These are phyloP conservation scores for Aureobasidium melanogenum DNA, from an alignment of 2,329 filamentous ascomycete genomes.

Conservation along the genomic window DNA sequence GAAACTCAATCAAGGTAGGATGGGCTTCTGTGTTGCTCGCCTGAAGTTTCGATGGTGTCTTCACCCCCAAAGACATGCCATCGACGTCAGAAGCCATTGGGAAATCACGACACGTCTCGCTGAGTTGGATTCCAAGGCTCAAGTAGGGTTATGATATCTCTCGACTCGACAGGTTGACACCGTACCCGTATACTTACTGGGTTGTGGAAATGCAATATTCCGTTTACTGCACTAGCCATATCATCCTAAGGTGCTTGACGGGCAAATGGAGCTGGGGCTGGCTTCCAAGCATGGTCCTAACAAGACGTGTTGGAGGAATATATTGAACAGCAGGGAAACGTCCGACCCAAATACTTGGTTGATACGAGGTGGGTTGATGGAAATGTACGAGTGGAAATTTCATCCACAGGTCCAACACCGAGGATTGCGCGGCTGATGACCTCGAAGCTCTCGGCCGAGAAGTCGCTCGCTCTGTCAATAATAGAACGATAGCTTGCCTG, in stretches of 20 bases:
- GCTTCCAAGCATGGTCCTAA: neutral
- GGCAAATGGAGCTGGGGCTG: neutral
- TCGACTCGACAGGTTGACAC: too few species aligned
- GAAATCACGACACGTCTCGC: too few species aligned
- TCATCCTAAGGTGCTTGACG: neutral
- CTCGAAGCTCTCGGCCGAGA: slow-evolving; percentile 1
- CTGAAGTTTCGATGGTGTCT: neutral
- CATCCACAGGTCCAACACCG: too few species aligned
- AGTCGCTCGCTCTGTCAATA: neutral
- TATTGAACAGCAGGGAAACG: neutral
- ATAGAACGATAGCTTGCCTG: neutral
- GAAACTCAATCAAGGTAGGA: neutral
- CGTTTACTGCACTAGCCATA: neutral
- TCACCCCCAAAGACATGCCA: too few species aligned
- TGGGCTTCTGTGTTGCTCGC: neutral
- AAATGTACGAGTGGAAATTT: neutral
- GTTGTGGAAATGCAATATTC: too few species aligned
- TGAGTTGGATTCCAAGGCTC: too few species aligned
- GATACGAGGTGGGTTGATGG: neutral
- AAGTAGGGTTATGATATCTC: too few species aligned
- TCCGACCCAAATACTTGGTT: neutral
- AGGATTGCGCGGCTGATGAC: neutral
- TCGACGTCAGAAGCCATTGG: too few species aligned
- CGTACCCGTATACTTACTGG: too few species aligned
- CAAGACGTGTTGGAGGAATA: neutral